Base-by-base conservation (phyloP, 306 rosid genomes). In the Trichosanthes cucumerina region DNA sequence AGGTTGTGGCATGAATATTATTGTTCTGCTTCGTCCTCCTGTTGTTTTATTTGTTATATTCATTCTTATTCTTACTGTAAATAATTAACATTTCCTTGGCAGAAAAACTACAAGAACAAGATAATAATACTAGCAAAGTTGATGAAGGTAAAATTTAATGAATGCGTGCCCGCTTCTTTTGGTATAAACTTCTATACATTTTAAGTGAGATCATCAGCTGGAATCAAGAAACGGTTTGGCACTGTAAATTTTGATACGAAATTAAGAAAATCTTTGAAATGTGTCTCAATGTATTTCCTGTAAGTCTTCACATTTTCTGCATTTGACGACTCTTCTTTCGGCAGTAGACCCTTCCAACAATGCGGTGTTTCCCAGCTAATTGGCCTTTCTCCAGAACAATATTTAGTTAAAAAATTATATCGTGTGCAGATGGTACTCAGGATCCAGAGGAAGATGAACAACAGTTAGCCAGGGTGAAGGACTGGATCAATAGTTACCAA, bases 371-470 rank as follows among this genome's bases (percentile, higher is more conserved):
- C 50, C 57, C 26, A 26, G 81, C 16, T 57, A 34, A 57, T 33
- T 31, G n/a, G 65, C 26, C 76, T 56, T 74, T 49, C 78, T 56
- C n/a, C 57, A 39, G 64, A 76, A 73, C 6, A 34, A 47, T 31
- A 19, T 41, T 60, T 5, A 15, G 58, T 65, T 28, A 13, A 77
- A 19, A 28, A 47, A n/a, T 82, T 65, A 18, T 86, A 28, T 75
- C 34, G 19, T 80, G 49, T 74, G 77, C 83, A 95, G 97, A 95
- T 64, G 81, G 84, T 82, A 95, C 97, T 59, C 97, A 95, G 79
- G 96, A 89, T 63, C 90, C 96, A 19, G 81, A 82, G 80, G 97
- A 91, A 86, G 92, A 92, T 89, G 96, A 87, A 75, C 90, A 88
- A 54, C 97, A 92, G 80, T 49, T 80, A 58, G 81, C 87, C 74